phyloP scores from a whole-genome alignment of 2,329 filamentous ascomycete genomes.

The Nothophaeocryptopus gaeumannii region DNA sequence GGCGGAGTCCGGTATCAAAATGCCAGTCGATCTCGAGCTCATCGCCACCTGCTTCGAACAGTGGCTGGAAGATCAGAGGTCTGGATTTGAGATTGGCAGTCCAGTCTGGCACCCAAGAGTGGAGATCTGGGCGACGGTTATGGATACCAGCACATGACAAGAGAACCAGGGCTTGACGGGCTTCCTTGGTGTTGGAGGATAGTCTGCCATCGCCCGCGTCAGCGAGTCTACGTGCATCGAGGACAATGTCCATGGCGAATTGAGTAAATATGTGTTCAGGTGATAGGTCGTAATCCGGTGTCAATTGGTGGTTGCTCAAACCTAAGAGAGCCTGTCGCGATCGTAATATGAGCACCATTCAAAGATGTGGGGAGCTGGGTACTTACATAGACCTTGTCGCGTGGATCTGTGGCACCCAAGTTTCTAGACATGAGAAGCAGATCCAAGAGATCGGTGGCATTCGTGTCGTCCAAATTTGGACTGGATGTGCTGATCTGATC shows the following conservation, averaged over 20 bases:
- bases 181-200: constrained; percentile 15
- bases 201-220: constrained; percentile 9
- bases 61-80: constrained; percentile 28
- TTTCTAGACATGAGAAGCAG: constrained; percentile 32
- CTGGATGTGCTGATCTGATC: neutral
- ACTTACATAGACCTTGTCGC: constrained; percentile 30
- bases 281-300: constrained; percentile 27
- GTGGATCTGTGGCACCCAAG: constrained; percentile 29
- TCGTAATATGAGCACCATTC: too few relatives aligned
- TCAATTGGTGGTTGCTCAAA: constrained; percentile 27
- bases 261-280: constrained; percentile 30
- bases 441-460: constrained; percentile 29
- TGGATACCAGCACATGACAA: constrained; percentile 31
- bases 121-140: constrained; percentile 24
- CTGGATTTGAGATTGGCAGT: constrained; percentile 24
- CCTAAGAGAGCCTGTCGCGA: constrained; percentile 8
- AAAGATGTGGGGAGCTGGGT: neutral
- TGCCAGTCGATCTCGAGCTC: constrained; percentile 30
- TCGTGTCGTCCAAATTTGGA: constrained; percentile 7
- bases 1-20: constrained; percentile 24
- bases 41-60: constrained; percentile 26
- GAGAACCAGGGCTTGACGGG: constrained; percentile 27
- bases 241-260: constrained; percentile 30
- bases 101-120: constrained; percentile 32
- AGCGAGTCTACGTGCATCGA: constrained; percentile 21